phyloP scores from a whole-genome alignment of 2,329 filamentous ascomycete genomes.

The Aphanoascus verrucosus region DNA sequence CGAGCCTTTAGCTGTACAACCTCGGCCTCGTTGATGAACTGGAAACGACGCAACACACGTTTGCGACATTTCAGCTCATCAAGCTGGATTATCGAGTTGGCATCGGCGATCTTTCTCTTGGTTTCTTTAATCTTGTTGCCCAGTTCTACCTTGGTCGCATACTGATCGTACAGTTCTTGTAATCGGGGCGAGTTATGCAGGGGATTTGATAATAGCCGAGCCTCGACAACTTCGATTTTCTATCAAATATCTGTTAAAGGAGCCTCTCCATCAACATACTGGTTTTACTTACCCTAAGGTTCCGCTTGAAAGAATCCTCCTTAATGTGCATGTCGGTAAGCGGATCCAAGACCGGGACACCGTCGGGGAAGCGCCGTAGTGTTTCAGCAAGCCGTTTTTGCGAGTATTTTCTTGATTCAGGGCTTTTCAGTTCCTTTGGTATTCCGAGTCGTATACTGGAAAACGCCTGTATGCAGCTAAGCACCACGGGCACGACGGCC shows the following conservation, averaged over 20 bases:
- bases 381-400: conserved; percentile 65
- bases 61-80: conserved; percentile 95
- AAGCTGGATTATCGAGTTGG: conserved; percentile 79
- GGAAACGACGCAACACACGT: conserved; percentile 82
- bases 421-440: conserved; percentile 60
- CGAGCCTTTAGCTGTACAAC: conserved; percentile 95
- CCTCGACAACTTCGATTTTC: conserved; percentile 96
- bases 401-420: conserved; percentile 58
- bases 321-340: conserved; percentile 93
- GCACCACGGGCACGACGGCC: conserved; percentile 74
- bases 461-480: conserved; percentile 76
- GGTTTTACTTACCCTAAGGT: conserved; percentile 49
- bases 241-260: conserved; percentile 32
- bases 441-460: conserved; percentile 75
- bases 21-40: conserved; percentile 90
- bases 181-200: conserved; percentile 82
- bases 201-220: conserved; percentile 75
- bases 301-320: conserved; percentile 86
- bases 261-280: not conserved
- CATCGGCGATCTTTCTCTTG: conserved; percentile 77
- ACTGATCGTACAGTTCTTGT: conserved; percentile 75
- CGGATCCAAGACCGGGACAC: conserved; percentile 77
- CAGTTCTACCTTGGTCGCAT: conserved; percentile 66
- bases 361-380: conserved; percentile 80
- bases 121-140: conserved; percentile 71